A percentile compares a stretch with the other conserved stretches of the same genome.
These are phyloP conservation scores for Saraca asoca DNA, from an alignment of 331 rosid species.

Conservation along the genomic window DNA sequence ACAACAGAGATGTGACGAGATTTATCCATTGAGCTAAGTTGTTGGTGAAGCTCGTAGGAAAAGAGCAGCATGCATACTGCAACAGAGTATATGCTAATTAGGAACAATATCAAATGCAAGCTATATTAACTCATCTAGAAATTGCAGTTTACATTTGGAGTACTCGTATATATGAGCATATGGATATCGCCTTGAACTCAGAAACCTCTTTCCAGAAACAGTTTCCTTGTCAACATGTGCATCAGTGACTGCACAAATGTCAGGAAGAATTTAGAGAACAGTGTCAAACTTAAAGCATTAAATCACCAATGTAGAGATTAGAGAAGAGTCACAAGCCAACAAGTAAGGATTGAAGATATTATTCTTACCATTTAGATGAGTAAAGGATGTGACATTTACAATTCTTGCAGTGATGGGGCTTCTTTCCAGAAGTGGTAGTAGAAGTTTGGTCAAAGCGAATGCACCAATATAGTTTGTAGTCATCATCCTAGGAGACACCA, in stretches of 20 bases:
- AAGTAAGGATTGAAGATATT: constrained; percentile 20
- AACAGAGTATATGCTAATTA: constrained; percentile 33
- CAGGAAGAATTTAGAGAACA: constrained; percentile 14
- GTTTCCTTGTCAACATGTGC: constrained; percentile 63
- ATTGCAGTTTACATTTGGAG: constrained; percentile 67
- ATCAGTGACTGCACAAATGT: constrained; percentile 48
- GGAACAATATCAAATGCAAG: constrained; percentile 30
- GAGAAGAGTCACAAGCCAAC: background rate
- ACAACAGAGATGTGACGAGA: constrained; percentile 60
- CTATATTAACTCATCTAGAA: constrained; percentile 24
- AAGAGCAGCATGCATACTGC: constrained; percentile 74
- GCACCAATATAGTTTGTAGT: constrained; percentile 84
- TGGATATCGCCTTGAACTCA: constrained; percentile 56
- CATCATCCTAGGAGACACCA: constrained; percentile 59
- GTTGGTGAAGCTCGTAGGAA: constrained; percentile 77
- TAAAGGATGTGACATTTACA: constrained; percentile 85
- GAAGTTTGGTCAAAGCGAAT: constrained; percentile 64
- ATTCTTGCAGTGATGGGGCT: constrained; percentile 72
- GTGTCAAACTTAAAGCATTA: constrained; percentile 14
- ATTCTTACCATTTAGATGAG: constrained; percentile 72
- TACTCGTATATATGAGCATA: constrained; percentile 73
- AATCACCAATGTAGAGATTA: constrained; percentile 10
- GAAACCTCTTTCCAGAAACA: constrained; percentile 64
- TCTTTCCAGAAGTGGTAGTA: constrained; percentile 70
- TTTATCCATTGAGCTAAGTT: constrained; percentile 53